These are phyloP conservation scores for Lyophyllum shimeji DNA, from an alignment of 768 basidiomycete species.

Conservation along the genomic window DNA sequence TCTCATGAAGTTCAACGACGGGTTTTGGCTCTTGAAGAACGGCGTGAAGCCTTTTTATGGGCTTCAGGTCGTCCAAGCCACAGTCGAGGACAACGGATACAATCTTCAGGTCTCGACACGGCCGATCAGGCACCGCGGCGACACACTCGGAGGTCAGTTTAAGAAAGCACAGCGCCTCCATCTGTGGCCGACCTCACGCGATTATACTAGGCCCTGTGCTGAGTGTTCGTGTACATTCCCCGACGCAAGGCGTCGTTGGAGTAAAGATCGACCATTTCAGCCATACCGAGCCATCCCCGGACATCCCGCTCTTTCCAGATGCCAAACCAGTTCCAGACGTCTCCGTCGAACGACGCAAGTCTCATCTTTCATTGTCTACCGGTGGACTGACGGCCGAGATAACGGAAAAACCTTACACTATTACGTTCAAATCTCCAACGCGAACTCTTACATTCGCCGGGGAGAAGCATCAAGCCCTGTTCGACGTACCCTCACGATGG, in stretches of 20 bases:
- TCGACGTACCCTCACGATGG: constrained; percentile 58
- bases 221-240: constrained; percentile 50
- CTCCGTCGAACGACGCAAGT: constrained; percentile 31
- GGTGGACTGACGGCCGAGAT: constrained; percentile 56
- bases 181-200: constrained; percentile 13
- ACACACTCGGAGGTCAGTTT: constrained; percentile 54
- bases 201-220: constrained; percentile 49
- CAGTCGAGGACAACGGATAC: constrained; percentile 44
- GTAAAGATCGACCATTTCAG: constrained; percentile 58
- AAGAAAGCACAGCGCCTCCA: background rate
- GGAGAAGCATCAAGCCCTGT: constrained; percentile 53
- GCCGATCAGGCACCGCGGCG: constrained; percentile 61
- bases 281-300: constrained; percentile 39
- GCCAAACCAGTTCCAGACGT: constrained; percentile 46
- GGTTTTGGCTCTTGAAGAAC: constrained; percentile 66
- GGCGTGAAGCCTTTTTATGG: constrained; percentile 63
- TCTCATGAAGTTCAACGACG: constrained; percentile 71
- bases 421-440: constrained; percentile 56
- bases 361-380: constrained; percentile 34
- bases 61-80: constrained; percentile 56
- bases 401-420: constrained; percentile 57
- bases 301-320: constrained; percentile 64
- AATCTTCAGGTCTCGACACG: constrained; percentile 61
- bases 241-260: constrained; percentile 54
- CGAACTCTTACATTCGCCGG: constrained; percentile 49